These are phyloP conservation scores for Hypomontagnella submonticulosa DNA, from an alignment of 495 filamentous ascomycete species.

Conservation along the genomic window DNA sequence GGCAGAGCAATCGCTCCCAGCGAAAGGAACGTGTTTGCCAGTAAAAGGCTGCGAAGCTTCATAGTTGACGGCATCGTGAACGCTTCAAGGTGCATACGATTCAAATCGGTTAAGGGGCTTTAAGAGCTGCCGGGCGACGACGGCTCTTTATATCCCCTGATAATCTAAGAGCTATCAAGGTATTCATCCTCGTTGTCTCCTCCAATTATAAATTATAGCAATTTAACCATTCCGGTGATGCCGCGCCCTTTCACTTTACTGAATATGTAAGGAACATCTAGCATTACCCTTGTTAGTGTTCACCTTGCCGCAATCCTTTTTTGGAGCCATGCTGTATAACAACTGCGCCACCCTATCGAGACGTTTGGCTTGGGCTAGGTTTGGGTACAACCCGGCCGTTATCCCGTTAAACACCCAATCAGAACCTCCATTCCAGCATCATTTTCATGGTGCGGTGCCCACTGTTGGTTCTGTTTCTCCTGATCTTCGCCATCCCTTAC, in stretches of 20 bases:
- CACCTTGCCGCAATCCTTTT: constrained; percentile 33
- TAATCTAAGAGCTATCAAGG: background rate
- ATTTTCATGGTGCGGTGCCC: too few species aligned
- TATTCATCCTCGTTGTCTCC: background rate
- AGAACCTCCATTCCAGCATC: background rate
- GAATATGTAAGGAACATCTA: constrained; percentile 18
- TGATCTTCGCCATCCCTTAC: too few species aligned
- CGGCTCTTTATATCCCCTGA: constrained; percentile 6
- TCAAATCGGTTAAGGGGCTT: background rate
- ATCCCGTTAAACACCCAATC: background rate
- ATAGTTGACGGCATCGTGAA: constrained; percentile 5
- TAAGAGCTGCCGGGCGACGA: background rate
- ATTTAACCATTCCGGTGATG: constrained; percentile 9
- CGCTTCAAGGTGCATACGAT: background rate
- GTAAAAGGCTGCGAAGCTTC: constrained; percentile 6
- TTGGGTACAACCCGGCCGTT: background rate
- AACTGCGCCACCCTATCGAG: constrained; percentile 17
- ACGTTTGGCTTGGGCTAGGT: background rate
- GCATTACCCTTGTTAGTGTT: constrained; percentile 22
- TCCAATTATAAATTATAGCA: background rate
- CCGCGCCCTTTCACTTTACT: constrained; percentile 8
- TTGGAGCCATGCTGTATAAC: constrained; percentile 6
- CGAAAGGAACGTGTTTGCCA: constrained; percentile 14
- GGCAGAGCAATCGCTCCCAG: constrained; percentile 24
- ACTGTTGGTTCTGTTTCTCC: too few species aligned